These are phyloP conservation scores for Kokia cookei DNA, from an alignment of 441 rosid genomes.

Conservation along the genomic window DNA sequence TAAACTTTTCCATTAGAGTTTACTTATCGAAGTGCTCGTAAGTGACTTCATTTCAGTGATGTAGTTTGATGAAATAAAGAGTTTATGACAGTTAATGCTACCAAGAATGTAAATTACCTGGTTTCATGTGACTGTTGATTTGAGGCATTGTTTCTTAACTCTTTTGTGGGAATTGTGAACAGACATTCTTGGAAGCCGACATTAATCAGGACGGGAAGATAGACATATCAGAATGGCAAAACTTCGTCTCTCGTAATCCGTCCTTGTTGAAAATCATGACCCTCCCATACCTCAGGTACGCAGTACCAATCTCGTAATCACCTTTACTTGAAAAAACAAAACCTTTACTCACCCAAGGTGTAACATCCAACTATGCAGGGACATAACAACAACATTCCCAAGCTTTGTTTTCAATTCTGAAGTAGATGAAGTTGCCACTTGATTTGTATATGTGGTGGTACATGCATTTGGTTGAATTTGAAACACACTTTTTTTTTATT, in stretches of 20 bases:
- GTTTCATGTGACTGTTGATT: not conserved
- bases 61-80: no score
- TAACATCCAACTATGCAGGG: slow-evolving; percentile 44
- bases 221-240: slow-evolving; percentile 74
- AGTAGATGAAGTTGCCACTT: slow-evolving; percentile 77
- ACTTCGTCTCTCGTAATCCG: slow-evolving; percentile 76
- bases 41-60: no score
- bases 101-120: no score
- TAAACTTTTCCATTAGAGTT: no score
- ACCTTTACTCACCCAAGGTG: not conserved
- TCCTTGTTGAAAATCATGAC: slow-evolving; percentile 90
- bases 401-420: slow-evolving; percentile 88
- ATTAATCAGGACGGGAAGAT: slow-evolving; percentile 82
- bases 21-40: no score
- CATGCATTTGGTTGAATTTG: slow-evolving; percentile 2
- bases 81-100: no score
- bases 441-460: not conserved
- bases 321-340: not conserved
- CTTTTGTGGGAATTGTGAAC: slow-evolving; percentile 8
- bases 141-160: not conserved
- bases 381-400: slow-evolving; percentile 91
- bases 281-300: slow-evolving; percentile 81
- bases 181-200: slow-evolving; percentile 94
- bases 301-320: not conserved
- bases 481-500: not conserved